Base-by-base conservation (phyloP, 768 basidiomycete genomes). In the Trametopsis cervina region DNA sequence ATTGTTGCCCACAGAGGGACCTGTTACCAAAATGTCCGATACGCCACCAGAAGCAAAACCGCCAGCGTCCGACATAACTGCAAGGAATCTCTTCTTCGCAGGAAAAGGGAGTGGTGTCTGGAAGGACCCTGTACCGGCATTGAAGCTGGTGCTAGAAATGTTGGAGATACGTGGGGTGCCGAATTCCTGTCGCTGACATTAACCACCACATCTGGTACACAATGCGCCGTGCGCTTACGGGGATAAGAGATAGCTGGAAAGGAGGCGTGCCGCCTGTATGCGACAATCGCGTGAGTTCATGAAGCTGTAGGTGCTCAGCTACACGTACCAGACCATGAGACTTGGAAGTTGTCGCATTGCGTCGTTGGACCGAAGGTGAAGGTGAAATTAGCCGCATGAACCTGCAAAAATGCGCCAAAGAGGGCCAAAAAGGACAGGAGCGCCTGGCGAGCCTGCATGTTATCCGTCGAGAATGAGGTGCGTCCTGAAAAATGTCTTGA, bases 21-120 rank as follows among this genome's bases (percentile, higher is more conserved):
- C 77, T 13, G 80, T 77, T 1, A 67, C 70, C 35, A 81, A 54
- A 4, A 84, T 41, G 38, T 63, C 47, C 9, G 77, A 73, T 21
- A 70, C 69, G 20, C 84, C 87, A 3, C 86, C 87, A 9, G 80
- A 69, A 37, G 68, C 84, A 59, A 82, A 86, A 1, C 84, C 85
- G 22, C 74, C 75, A 15, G 78, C 69, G 58, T 89, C 87, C 22
- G 82, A 88, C 81, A 89, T 83, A 27, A 77, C 72, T 17, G 82
- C 49, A 11, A 86, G 42, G 41, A 86, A 67, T 45, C 66, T 61
- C 15, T 69, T 58, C 23, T 57, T 64, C 7, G 66, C 57, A 11
- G 60, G 24, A 40, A 81, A 63, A 2, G 71, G 68, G 11, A 87
- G 53, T 49, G 69, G 70, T 0, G 64, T 59, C 11, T 71, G 64